These are phyloP conservation scores for Russula compacta DNA, from an alignment of 768 basidiomycete species.

Conservation along the genomic window DNA sequence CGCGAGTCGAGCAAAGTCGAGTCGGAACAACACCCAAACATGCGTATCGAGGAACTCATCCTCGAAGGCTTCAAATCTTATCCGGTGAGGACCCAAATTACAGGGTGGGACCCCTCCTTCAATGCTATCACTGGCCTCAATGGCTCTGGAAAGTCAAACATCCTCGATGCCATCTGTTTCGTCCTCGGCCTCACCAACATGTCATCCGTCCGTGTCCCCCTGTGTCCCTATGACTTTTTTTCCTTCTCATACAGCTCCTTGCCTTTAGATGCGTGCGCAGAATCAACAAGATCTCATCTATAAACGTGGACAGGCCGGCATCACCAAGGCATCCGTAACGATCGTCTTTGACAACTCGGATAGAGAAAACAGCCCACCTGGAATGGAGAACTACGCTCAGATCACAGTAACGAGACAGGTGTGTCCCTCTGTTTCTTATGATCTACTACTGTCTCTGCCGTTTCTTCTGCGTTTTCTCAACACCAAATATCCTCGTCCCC, in stretches of 20 bases:
- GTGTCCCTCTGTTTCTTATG: constrained; percentile 17
- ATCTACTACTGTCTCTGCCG: neutral
- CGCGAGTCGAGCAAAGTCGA: neutral
- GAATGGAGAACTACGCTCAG: constrained; percentile 69
- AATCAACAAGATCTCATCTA: constrained; percentile 98
- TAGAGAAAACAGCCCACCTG: constrained; percentile 70
- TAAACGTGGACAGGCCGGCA: constrained; percentile 95
- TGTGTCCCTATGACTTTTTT: neutral
- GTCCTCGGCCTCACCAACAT: constrained; percentile 97
- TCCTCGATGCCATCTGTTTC: constrained; percentile 98
- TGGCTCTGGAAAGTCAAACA: constrained; percentile 97
- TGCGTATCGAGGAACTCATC: constrained; percentile 22
- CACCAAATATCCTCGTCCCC: neutral
- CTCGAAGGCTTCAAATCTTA: constrained; percentile 90
- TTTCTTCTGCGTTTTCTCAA: neutral
- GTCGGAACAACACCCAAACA: neutral
- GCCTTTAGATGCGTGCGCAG: constrained; percentile 73
- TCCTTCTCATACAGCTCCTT: neutral
- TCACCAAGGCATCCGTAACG: constrained; percentile 95
- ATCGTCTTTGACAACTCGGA: constrained; percentile 99
- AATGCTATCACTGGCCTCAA: constrained; percentile 97
- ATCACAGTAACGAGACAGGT: constrained; percentile 97
- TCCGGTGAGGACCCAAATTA: constrained; percentile 90
- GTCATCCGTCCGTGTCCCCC: constrained; percentile 51
- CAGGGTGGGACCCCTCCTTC: constrained; percentile 96